Evolutionary conservation across 177 flowering plant genomes (phyloP), one percentile per base, ranked within the genome.

Genomic region (Vitis hybrid): DNA sequence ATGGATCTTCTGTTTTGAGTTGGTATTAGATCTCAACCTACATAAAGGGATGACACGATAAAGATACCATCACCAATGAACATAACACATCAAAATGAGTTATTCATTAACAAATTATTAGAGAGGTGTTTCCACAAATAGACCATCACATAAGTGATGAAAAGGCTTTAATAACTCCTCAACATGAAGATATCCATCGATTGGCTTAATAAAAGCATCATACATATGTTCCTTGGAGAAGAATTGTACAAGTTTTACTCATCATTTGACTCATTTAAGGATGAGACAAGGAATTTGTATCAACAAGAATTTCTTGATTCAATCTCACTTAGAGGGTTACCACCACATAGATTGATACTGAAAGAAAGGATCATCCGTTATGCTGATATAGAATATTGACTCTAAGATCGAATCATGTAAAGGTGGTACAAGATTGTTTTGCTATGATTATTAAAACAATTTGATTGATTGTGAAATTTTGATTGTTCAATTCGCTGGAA

Each of bases 381-480:
- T 69, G 72, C 55, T 69, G 7, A 30, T 69, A 13, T 2, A 50
- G n/a, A 62, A 70, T 30, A 13, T 70, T 10, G 73, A 70, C 39
- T 60, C 73, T 23, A 70, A 62, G 15, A 34, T 30, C 1, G 73
- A 50, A 3, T 15, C 62, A 19, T 70, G 67, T 34, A 70, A 70
- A n/a, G n/a, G n/a, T 51, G 73, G 73, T 10, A 62, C 67, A 45
- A 7, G 67, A 51, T 62, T 70, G 5, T 2, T 70, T 0, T 62
- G 8, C 19, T 67, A 48, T 51, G 21, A n/a, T 4, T 55, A 2
- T 10, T 26, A n/a, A 1, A 62, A 14, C 15, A 15, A 62, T 15
- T 1, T 52, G 30, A 62, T 70, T 52, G 67, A 62, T 10, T 50
- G 61, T 4, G 30, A 70, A 17, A 52, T 70, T n/a, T 1, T 62